Percentiles rank a stretch among this genome's conserved stretches.
Conservation (phyloP, 1,284 basidiomycete species). For the Ganoderma boninense region DNA sequence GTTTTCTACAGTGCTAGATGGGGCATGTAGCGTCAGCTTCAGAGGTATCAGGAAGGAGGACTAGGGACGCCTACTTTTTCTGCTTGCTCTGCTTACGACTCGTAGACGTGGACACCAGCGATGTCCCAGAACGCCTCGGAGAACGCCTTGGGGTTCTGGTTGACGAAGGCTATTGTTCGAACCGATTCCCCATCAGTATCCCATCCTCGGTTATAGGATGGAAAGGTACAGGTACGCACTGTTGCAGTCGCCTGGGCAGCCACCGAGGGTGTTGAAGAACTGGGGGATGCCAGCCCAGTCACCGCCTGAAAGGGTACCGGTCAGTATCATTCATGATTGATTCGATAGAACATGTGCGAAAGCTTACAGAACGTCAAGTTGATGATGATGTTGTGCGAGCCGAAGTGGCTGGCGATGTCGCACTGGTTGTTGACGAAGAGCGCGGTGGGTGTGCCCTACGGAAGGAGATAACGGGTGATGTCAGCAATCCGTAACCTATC, state of each 20-base stretch:
- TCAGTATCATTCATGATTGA: not conserved
- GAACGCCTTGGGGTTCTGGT: conserved; percentile 55
- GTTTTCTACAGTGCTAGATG: conserved; percentile 29
- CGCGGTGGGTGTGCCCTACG: conserved; percentile 63
- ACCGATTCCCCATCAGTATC: not conserved
- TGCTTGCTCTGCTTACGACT: conserved; percentile 26
- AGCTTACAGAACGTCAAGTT: conserved; percentile 55
- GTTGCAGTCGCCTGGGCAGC: conserved; percentile 59
- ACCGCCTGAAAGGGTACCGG: conserved; percentile 43
- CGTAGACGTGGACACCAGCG: conserved; percentile 41
- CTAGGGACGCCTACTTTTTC: not conserved
- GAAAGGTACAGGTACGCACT: conserved; percentile 42
- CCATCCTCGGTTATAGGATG: not conserved
- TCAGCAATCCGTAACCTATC: not conserved
- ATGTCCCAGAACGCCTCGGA: conserved; percentile 59
- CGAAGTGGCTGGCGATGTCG: conserved; percentile 59
- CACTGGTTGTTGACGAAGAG: conserved; percentile 64
- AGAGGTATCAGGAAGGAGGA: not conserved
- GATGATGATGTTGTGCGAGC: conserved; percentile 67
- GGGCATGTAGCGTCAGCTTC: not conserved
- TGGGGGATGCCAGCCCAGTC: conserved; percentile 60
- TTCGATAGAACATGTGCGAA: not conserved
- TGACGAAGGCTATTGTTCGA: conserved; percentile 45
- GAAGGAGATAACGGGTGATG: not conserved
- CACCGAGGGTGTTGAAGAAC: conserved; percentile 50